A percentile compares a stretch with the other conserved stretches of the same genome.
Conservation (phyloP, 1,139 yeast genomes). For the Diutina siamensis region DNA sequence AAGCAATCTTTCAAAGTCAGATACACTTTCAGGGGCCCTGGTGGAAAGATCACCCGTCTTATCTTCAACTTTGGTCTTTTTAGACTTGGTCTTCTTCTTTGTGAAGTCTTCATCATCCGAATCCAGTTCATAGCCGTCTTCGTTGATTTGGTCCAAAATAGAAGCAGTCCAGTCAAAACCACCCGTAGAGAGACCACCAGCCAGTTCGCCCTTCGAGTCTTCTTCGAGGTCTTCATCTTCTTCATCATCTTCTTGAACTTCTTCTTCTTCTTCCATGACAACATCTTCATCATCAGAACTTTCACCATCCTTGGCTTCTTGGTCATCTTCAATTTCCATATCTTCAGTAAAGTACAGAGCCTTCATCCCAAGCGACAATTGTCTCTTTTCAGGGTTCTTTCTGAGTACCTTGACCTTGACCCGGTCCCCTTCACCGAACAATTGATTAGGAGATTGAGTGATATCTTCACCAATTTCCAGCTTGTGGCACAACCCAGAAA, state of each 20-base stretch:
- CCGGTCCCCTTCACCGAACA: constrained; percentile 81
- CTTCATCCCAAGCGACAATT: constrained; percentile 82
- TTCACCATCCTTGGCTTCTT: constrained; percentile 12
- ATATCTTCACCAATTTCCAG: constrained; percentile 69
- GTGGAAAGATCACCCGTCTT: constrained; percentile 75
- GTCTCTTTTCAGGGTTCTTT: constrained; percentile 54
- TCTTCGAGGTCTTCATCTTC: constrained; percentile 11
- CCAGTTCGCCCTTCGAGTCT: background rate
- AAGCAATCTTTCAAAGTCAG: constrained; percentile 84
- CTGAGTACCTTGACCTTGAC: constrained; percentile 74
- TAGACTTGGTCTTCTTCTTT: constrained; percentile 36
- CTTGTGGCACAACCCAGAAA: constrained; percentile 82
- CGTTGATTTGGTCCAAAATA: constrained; percentile 68
- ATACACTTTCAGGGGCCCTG: constrained; percentile 80
- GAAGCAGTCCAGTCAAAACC: constrained; percentile 95
- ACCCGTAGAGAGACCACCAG: constrained; percentile 57
- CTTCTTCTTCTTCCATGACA: constrained; percentile 11
- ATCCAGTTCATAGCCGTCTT: constrained; percentile 38
- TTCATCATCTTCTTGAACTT: constrained; percentile 14
- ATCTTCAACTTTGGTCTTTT: constrained; percentile 48
- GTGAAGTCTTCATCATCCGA: constrained; percentile 43
- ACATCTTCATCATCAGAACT: constrained; percentile 11
- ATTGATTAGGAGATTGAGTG: constrained; percentile 37
- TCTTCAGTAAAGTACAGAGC: constrained; percentile 67
- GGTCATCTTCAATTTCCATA: constrained; percentile 15